Percentiles rank a stretch among this genome's conserved stretches.
These are phyloP conservation scores for Strobilomyces dryophilus DNA, from an alignment of 768 basidiomycete genomes.

Conservation along the genomic window DNA sequence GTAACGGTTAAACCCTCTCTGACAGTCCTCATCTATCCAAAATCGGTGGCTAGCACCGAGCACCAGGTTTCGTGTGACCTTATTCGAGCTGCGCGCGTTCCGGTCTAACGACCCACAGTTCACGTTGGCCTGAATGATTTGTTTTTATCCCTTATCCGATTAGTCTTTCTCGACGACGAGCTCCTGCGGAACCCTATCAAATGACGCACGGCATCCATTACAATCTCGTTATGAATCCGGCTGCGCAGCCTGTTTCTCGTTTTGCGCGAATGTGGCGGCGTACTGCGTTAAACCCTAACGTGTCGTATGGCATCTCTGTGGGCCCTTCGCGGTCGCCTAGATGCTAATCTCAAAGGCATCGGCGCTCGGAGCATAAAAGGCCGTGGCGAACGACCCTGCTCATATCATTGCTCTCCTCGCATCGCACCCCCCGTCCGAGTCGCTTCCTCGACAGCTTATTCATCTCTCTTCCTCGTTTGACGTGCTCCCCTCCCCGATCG, in stretches of 20 bases:
- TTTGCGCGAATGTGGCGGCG: conserved; percentile 22
- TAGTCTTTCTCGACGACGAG: conserved; percentile 36
- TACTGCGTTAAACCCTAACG: conserved; percentile 21
- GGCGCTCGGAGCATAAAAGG: conserved; percentile 25
- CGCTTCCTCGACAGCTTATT: conserved; percentile 4
- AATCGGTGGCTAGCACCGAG: conserved; percentile 20
- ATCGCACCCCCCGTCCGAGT: conserved; percentile 2
- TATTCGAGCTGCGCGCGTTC: conserved; percentile 16
- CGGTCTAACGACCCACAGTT: conserved; percentile 14
- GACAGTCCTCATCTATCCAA: conserved; percentile 31
- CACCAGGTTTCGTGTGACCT: conserved; percentile 20
- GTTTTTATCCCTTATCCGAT: conserved; percentile 27
- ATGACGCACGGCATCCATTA: conserved; percentile 29
- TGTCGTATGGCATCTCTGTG: conserved; percentile 18
- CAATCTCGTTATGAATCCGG: conserved; percentile 22
- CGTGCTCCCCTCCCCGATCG: neutral
- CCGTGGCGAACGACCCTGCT: conserved; percentile 6
- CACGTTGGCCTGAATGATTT: conserved; percentile 10
- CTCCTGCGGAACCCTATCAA: conserved; percentile 34
- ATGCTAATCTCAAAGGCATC: conserved; percentile 25
- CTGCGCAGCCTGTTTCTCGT: conserved; percentile 28
- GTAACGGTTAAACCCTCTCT: conserved; percentile 22
- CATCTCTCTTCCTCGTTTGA: neutral
- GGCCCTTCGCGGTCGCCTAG: conserved; percentile 11
- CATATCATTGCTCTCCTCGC: conserved; percentile 7